Percentiles rank a stretch among this genome's conserved stretches.
Evolutionary conservation across 345 rosid genomes (phyloP).

Genomic region (Eucalyptus regnans): DNA sequence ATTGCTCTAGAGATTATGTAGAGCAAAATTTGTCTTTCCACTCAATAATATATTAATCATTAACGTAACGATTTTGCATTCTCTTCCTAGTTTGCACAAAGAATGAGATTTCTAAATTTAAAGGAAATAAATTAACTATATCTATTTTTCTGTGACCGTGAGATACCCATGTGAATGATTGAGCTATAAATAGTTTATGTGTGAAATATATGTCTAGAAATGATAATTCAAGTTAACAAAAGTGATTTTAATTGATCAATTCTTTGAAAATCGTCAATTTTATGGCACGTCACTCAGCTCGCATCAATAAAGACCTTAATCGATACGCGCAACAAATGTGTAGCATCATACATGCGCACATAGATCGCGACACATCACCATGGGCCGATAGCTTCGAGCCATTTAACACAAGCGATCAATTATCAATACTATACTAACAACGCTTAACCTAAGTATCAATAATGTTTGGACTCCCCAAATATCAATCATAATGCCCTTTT

Average conservation of each 20-base stretch:
- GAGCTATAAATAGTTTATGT: not conserved
- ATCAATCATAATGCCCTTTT: not conserved
- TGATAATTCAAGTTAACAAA: not conserved
- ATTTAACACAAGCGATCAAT: not conserved
- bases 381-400: not conserved
- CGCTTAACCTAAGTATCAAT: not conserved
- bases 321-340: not conserved
- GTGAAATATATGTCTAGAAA: not conserved
- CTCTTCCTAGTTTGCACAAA: not conserved
- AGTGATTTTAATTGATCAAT: accelerated
- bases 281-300: accelerated
- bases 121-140: not conserved
- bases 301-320: not conserved
- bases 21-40: not conserved
- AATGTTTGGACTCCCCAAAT: not conserved
- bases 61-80: not conserved
- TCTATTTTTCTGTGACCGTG: not conserved
- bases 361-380: accelerated
- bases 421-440: not conserved
- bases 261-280: not conserved
- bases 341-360: not conserved
- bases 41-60: not conserved
- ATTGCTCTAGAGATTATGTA: not conserved
- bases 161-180: not conserved
- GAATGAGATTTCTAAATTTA: not conserved